Conservation (phyloP, 306 rosid species). For the Trifolium pratense region DNA sequence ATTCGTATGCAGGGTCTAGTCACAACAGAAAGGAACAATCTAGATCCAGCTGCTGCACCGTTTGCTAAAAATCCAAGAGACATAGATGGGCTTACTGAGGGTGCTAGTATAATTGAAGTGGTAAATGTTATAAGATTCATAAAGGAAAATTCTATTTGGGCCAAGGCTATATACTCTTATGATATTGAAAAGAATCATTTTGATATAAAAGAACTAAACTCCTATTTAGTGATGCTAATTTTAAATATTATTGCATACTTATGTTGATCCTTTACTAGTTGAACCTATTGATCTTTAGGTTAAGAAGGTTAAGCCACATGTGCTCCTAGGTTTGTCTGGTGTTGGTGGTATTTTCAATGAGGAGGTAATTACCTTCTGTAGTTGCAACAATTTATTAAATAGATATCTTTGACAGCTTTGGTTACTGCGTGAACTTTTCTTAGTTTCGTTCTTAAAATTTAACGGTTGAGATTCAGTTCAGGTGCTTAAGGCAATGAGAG, state of each 20-base stretch:
- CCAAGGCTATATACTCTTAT: conserved; percentile 12
- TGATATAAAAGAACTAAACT: conserved; percentile 31
- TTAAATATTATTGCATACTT: conserved; percentile 17
- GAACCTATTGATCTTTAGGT: conserved; percentile 60
- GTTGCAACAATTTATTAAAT: conserved; percentile 26
- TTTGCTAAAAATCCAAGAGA: conserved; percentile 82
- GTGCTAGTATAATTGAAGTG: conserved; percentile 90
- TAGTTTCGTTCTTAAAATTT: conserved; percentile 43
- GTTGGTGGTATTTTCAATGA: conserved; percentile 93
- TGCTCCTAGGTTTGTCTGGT: conserved; percentile 96
- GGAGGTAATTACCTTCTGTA: conserved; percentile 66
- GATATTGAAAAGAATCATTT: conserved; percentile 27
- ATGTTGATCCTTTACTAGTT: conserved; percentile 32
- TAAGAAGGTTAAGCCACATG: conserved; percentile 89
- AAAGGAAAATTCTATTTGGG: conserved; percentile 18
- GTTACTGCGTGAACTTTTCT: conserved; percentile 35
- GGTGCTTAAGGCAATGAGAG: conserved; percentile 96
- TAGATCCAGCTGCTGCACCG: conserved; percentile 88
- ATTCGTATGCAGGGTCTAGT: conserved; percentile 80
- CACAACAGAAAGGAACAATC: conserved; percentile 77
- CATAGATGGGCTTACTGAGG: conserved; percentile 85
- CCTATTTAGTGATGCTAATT: conserved; percentile 28
- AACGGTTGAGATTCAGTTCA: conserved; percentile 50
- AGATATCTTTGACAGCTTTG: conserved; percentile 36
- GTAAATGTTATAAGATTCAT: conserved; percentile 56